Evolutionary conservation across 805 yeast species (phyloP).

Genomic region (Sugiyamaella qingdaonensis): DNA sequence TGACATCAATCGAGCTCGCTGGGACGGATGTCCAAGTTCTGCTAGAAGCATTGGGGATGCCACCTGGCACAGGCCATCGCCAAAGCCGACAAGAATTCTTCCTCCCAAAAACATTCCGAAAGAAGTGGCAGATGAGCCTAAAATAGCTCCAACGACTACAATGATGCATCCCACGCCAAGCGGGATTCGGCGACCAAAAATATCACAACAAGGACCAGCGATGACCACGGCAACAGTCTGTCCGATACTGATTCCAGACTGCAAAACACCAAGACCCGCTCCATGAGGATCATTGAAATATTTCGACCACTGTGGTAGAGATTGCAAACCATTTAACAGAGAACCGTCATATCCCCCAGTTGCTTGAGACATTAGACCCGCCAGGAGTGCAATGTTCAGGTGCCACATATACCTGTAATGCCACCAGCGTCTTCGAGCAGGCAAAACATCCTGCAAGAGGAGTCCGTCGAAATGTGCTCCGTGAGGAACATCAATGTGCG

Average conservation of each 20-base stretch:
- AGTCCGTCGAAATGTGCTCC: conserved; percentile 6
- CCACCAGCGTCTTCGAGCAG: conserved; percentile 7
- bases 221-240: conserved; percentile 66
- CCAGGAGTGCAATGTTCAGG: conserved; percentile 17
- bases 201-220: conserved; percentile 56
- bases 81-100: conserved; percentile 65
- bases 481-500: background rate
- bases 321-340: conserved; percentile 17
- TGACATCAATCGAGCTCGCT: conserved; percentile 58
- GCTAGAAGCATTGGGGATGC: conserved; percentile 80
- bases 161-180: conserved; percentile 51
- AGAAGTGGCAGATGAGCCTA: conserved; percentile 35
- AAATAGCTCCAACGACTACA: conserved; percentile 57
- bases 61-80: conserved; percentile 71
- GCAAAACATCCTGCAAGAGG: conserved; percentile 9
- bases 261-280: conserved; percentile 14
- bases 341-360: conserved; percentile 19
- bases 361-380: conserved; percentile 14
- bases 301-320: conserved; percentile 24
- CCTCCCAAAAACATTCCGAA: conserved; percentile 68
- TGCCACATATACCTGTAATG: conserved; percentile 9
- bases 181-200: conserved; percentile 57
- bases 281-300: conserved; percentile 17
- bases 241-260: conserved; percentile 39
- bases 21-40: conserved; percentile 63